Evolutionary conservation across 495 filamentous ascomycete genomes (phyloP), one percentile per base, ranked within the genome.

Genomic region (Daldinia decipiens): DNA sequence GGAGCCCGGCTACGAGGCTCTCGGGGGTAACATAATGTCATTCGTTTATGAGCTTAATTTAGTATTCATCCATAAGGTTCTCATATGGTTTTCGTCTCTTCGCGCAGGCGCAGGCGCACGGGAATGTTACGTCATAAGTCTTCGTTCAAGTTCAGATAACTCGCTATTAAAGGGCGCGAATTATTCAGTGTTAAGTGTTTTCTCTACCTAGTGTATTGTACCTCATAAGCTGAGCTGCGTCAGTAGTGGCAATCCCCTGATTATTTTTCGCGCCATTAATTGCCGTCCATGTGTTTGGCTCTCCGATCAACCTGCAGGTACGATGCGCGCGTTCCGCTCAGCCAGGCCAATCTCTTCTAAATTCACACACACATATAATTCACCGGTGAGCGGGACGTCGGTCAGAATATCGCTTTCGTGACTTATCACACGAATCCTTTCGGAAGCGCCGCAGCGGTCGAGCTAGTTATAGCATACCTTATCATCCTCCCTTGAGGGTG

Each of bases 341-440:
- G 32, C 34, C 36, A 69, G 66, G 57, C 71, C 66, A 70, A 70
- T 73, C 66, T 74, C 61, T 64, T 67, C 45, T 31, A 51, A 1
- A 45, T 67, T 70, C 71, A 66, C 71, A 47, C 39, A 62, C 39
- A 62, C 70, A 69, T 72, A 36, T 7, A 58, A 47, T 39, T 31
- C 56, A 74, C 71, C 67, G 71, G 71, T 71, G 67, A 74, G 51
- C 71, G 59, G 71, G 39, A 67, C 62, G 61, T 59, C 66, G 66
- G 66, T 67, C 59, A 65, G 59, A 50, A 52, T 17, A 57, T 60
- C 17, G 38, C 62, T 70, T 70, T 67, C 55, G 66, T 66, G 34
- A 70, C 51, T 65, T 61, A 70, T 67, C 66, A 74, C 67, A 64
- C 67, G 39, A 73, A 67, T 70, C 62, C 67, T 71, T 67, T 71